These are phyloP conservation scores for Dictyophora rubrovolvata DNA, from an alignment of 768 basidiomycete genomes.

Conservation along the genomic window DNA sequence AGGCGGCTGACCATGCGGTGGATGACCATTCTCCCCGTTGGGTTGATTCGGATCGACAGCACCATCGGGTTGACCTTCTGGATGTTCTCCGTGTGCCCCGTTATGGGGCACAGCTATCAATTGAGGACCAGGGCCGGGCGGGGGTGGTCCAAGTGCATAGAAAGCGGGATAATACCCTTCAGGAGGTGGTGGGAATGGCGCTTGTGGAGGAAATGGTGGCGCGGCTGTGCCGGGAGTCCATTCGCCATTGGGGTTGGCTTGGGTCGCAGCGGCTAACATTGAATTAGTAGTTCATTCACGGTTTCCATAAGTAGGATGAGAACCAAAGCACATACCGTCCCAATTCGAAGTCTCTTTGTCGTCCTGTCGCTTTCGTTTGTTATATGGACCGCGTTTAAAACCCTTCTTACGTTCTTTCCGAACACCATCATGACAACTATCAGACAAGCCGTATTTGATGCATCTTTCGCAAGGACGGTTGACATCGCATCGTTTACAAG, in stretches of 20 bases:
- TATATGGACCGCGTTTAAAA: conserved; percentile 46
- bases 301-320: conserved; percentile 1
- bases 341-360: conserved; percentile 6
- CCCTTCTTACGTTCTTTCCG: conserved; percentile 58
- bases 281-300: background rate
- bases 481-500: conserved; percentile 50
- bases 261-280: conserved; percentile 1
- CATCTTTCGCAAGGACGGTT: conserved; percentile 55
- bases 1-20: conserved; percentile 4
- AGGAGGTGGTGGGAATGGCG: conserved; percentile 3
- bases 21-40: background rate
- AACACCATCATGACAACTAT: conserved; percentile 47
- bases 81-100: background rate
- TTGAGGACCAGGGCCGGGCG: conserved; percentile 5
- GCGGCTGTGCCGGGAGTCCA: conserved; percentile 6
- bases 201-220: conserved; percentile 5
- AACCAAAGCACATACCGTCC: conserved; percentile 1
- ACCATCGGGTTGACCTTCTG: conserved; percentile 1
- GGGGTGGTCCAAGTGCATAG: conserved; percentile 4
- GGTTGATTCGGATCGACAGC: conserved; percentile 1
- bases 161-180: conserved; percentile 9
- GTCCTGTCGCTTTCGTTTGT: conserved; percentile 38
- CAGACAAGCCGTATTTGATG: conserved; percentile 48
- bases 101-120: conserved; percentile 4
- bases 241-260: conserved; percentile 7